A percentile compares a stretch with the other conserved stretches of the same genome.
Conservation (phyloP, 139 green algal genomes). For the Tetratostichococcus sp. region DNA sequence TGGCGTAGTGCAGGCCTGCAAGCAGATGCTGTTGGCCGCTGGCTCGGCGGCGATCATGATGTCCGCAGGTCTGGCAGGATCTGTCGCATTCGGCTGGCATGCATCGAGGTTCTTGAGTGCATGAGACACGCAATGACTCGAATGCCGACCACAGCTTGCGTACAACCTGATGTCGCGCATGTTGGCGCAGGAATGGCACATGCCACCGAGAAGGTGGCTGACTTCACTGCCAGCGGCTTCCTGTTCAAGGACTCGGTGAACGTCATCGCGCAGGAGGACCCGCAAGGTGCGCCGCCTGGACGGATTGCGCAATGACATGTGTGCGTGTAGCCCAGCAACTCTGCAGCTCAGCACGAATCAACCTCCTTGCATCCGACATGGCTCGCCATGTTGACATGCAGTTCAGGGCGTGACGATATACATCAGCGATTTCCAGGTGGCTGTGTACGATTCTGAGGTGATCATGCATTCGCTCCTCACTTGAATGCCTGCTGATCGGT, state of each 20-base stretch:
- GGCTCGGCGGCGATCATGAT: neutral
- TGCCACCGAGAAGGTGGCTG: slow-evolving; percentile 47
- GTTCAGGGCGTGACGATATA: slow-evolving; percentile 71
- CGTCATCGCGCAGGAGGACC: slow-evolving; percentile 59
- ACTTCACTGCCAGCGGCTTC: slow-evolving; percentile 67
- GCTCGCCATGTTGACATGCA: too few relatives aligned
- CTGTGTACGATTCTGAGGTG: neutral
- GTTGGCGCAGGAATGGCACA: neutral
- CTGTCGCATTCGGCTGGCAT: too few relatives aligned
- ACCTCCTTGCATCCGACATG: too few relatives aligned
- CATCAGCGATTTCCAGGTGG: slow-evolving; percentile 70
- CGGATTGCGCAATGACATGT: too few relatives aligned
- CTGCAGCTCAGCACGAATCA: too few relatives aligned
- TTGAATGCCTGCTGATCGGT: too few relatives aligned
- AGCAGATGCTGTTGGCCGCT: neutral
- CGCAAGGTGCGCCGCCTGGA: too few relatives aligned
- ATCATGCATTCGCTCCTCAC: neutral
- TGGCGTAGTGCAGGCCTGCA: neutral
- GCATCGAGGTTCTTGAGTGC: too few relatives aligned
- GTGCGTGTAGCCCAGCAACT: too few relatives aligned
- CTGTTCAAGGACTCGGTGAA: slow-evolving; percentile 80
- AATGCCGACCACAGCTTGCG: too few relatives aligned
- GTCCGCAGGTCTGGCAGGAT: neutral
- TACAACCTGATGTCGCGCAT: too few relatives aligned
- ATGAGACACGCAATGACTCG: too few relatives aligned